These are phyloP conservation scores for Elsinoe necatrix DNA, from an alignment of 2,329 filamentous ascomycete species.

Conservation along the genomic window DNA sequence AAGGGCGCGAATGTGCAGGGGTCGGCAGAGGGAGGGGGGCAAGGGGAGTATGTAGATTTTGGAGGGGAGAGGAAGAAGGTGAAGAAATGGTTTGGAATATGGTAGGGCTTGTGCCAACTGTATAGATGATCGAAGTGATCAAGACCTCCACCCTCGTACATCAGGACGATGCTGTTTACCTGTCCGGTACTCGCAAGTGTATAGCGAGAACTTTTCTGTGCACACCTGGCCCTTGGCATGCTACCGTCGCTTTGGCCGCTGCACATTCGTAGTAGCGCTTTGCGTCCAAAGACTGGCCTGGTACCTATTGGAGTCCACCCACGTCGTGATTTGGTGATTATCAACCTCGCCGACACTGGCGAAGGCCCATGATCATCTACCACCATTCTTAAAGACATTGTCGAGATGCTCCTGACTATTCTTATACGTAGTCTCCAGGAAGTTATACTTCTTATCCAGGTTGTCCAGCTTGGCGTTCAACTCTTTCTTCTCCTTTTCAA, in stretches of 20 bases:
- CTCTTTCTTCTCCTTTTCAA: conserved; percentile 64
- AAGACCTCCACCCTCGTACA: not conserved
- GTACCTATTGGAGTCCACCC: no score
- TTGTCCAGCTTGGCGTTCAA: conserved; percentile 70
- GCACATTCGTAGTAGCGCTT: no score
- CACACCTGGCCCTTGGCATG: no score
- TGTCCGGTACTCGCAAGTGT: not conserved
- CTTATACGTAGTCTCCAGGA: conserved; percentile 89
- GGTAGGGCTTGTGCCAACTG: conserved; percentile 38
- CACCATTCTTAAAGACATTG: conserved; percentile 60
- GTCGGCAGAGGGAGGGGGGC: conserved; percentile 18
- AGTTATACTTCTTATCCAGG: conserved; percentile 80
- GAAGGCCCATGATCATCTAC: conserved; percentile 20
- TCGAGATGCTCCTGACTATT: conserved; percentile 89
- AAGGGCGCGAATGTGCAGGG: conserved; percentile 22
- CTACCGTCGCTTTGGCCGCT: no score
- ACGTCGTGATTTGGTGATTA: no score
- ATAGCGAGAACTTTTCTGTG: no score
- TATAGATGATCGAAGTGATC: not conserved
- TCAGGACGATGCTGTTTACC: not conserved
- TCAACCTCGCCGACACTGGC: not conserved
- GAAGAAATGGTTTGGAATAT: conserved; percentile 82
- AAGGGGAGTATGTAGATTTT: conserved; percentile 15
- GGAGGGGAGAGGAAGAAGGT: conserved; percentile 40
- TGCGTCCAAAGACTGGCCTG: no score